Evolutionary conservation across 2,329 filamentous ascomycete genomes (phyloP).

Genomic region (Beauveria sp.): DNA sequence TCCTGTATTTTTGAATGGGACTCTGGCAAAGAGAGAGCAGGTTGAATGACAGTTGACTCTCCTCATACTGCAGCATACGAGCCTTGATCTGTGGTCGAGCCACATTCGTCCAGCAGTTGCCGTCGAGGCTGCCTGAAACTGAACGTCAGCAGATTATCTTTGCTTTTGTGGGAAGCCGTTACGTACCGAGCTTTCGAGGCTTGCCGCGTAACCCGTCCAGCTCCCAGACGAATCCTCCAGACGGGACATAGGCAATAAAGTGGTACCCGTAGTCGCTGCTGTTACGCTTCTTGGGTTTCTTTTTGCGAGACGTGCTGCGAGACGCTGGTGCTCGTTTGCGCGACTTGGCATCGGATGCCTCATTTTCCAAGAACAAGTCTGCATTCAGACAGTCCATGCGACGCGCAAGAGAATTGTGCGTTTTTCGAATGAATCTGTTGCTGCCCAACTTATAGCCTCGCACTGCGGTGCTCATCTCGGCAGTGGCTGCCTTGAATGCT

Average conservation of each 20-base stretch:
- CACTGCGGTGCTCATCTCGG: slow-evolving; percentile 58
- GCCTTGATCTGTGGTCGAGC: slow-evolving; percentile 57
- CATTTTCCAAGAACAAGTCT: slow-evolving; percentile 57
- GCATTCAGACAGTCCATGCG: slow-evolving; percentile 69
- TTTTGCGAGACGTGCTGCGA: slow-evolving; percentile 25
- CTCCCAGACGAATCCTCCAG: slow-evolving; percentile 71
- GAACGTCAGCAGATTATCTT: background rate
- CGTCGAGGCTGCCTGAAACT: slow-evolving; percentile 15
- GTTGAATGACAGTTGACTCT: slow-evolving; percentile 63
- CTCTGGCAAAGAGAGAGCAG: slow-evolving; percentile 68
- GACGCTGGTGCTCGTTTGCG: slow-evolving; percentile 22
- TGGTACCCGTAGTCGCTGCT: slow-evolving; percentile 65
- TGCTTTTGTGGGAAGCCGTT: background rate
- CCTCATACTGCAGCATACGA: slow-evolving; percentile 60
- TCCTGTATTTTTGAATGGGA: slow-evolving; percentile 45
- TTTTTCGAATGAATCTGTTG: slow-evolving; percentile 67
- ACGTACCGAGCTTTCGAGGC: slow-evolving; percentile 40
- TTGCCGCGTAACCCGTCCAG: slow-evolving; percentile 75
- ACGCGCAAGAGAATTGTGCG: slow-evolving; percentile 82
- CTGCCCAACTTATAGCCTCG: slow-evolving; percentile 69
- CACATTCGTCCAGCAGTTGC: slow-evolving; percentile 56
- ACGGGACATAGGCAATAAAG: slow-evolving; percentile 82
- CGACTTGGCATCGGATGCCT: slow-evolving; percentile 33
- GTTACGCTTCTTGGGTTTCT: slow-evolving; percentile 30
- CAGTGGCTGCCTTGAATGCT: slow-evolving; percentile 67